Base-by-base conservation (phyloP, 768 basidiomycete species). In the Calvatia gigantea region DNA sequence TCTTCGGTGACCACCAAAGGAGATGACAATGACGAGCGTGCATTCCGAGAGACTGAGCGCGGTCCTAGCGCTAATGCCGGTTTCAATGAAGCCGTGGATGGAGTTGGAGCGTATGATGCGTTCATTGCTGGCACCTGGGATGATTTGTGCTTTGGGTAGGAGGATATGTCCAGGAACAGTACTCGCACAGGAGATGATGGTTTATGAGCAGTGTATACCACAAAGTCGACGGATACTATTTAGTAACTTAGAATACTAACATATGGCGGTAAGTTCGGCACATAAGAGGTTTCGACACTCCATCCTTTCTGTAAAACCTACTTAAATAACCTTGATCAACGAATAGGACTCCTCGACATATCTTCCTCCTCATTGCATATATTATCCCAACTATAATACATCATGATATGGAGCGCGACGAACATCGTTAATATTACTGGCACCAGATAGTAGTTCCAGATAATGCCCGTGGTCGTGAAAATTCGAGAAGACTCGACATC, bases 371-470 rank as follows among this genome's bases (percentile, higher is more conserved):
- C 60, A 94, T 65, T 0, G 90, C 83, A 67, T 83, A 93, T 52
- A 94, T 87, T 89, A 94, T 92, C 6, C 90, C 91, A 0, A 87
- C 85, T 15, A 91, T 80, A 91, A 91, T 2, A 89, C 90, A 55
- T 89, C 86, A 61, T 91, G 87, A 1, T n/a, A n/a, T n/a, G n/a
- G n/a, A n/a, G n/a, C n/a, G 87, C 85, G 0, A 89, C 89, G 8
- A 85, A 80, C 89, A 63, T 91, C 90, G 6, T 84, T 71, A 2
- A 80, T 69, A 25, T 73, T 77, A 43, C 73, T 72, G 2, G 62
- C 65, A 7, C 72, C 70, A 21, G 23, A n/a, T n/a, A n/a, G n/a
- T n/a, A n/a, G n/a, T n/a, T n/a, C n/a, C n/a, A n/a, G n/a, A n/a
- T n/a, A n/a, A n/a, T n/a, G n/a, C n/a, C n/a, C n/a, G n/a, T n/a